A percentile compares a stretch with the other conserved stretches of the same genome.
These are phyloP conservation scores for Ceratocystis lukuohia DNA, from an alignment of 2,329 filamentous ascomycete genomes.

Conservation along the genomic window DNA sequence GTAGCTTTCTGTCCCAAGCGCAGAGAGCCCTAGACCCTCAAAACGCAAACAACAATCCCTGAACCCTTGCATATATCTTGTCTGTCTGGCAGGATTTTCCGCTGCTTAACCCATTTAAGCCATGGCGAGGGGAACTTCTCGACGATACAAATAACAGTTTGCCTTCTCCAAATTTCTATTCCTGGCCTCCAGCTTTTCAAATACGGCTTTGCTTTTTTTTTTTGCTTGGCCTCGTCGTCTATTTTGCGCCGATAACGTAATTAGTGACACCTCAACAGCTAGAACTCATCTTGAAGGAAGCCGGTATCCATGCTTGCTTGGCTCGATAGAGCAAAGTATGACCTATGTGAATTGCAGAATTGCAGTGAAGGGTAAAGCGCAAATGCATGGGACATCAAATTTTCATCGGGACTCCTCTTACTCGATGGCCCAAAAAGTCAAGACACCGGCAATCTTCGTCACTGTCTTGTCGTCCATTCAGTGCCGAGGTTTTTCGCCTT, in stretches of 20 bases:
- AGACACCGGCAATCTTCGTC: not conserved
- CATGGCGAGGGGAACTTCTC: not conserved
- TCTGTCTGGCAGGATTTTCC: not conserved
- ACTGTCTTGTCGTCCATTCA: not conserved
- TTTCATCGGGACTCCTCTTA: conserved; percentile 2
- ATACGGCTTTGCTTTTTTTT: not conserved
- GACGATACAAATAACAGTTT: not conserved
- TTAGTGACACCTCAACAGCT: conserved; percentile 10
- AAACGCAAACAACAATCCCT: not conserved
- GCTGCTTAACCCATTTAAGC: not conserved
- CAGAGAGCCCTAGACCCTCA: not conserved
- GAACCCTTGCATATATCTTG: not conserved
- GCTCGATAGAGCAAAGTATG: conserved; percentile 10
- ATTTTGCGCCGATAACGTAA: conserved; percentile 6
- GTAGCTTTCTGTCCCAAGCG: not conserved
- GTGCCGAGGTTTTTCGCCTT: not conserved
- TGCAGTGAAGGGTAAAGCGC: conserved; percentile 17
- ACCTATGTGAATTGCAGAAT: conserved; percentile 1
- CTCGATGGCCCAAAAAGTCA: not conserved
- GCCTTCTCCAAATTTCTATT: conserved; percentile 5
- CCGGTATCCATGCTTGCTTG: conserved; percentile 7
- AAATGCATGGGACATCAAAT: conserved; percentile 14
- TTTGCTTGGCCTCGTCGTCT: not conserved
- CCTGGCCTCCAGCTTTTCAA: not conserved
- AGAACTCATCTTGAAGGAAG: conserved; percentile 11